These are phyloP conservation scores for Globisporangium solare DNA, from an alignment of 352 stramenopile species.

Conservation along the genomic window DNA sequence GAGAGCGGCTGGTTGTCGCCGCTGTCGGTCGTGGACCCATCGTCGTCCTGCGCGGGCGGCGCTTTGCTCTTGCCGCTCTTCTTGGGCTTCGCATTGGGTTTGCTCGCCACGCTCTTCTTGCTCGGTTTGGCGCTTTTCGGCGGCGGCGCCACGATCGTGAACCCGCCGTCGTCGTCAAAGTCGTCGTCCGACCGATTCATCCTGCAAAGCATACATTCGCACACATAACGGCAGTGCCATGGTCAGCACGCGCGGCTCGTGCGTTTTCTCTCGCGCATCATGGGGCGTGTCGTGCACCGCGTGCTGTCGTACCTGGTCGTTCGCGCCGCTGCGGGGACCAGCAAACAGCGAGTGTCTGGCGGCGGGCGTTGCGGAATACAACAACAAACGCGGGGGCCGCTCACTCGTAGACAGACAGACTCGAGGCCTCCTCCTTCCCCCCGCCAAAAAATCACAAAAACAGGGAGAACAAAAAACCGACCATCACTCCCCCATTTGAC, in stretches of 20 bases:
- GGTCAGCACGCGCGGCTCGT: too few species aligned
- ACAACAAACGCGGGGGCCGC: too few species aligned
- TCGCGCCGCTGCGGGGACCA: too few species aligned
- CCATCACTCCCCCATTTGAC: slow-evolving; percentile 5
- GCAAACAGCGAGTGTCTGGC: too few species aligned
- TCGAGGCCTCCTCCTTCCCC: neutral
- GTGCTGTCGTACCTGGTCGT: too few species aligned
- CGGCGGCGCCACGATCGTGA: slow-evolving; percentile 8
- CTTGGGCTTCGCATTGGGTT: neutral
- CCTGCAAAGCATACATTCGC: neutral
- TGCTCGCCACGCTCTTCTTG: neutral
- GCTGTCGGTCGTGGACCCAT: neutral
- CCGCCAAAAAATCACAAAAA: neutral
- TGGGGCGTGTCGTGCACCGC: too few species aligned
- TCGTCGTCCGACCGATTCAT: slow-evolving; percentile 14
- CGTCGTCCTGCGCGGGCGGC: neutral
- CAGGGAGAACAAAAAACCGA: slow-evolving; percentile 14
- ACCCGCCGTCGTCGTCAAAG: slow-evolving; percentile 9
- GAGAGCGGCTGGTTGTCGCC: slow-evolving; percentile 11
- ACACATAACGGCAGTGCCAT: neutral
- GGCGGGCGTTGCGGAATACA: too few species aligned
- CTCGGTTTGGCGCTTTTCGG: neutral
- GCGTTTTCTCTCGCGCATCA: too few species aligned
- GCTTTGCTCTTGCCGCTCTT: neutral
- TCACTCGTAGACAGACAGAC: neutral